A percentile compares a stretch with the other conserved stretches of the same genome.
These are phyloP conservation scores for Ensete ventricosum DNA, from an alignment of 176 grass and related monocot species.

Conservation along the genomic window DNA sequence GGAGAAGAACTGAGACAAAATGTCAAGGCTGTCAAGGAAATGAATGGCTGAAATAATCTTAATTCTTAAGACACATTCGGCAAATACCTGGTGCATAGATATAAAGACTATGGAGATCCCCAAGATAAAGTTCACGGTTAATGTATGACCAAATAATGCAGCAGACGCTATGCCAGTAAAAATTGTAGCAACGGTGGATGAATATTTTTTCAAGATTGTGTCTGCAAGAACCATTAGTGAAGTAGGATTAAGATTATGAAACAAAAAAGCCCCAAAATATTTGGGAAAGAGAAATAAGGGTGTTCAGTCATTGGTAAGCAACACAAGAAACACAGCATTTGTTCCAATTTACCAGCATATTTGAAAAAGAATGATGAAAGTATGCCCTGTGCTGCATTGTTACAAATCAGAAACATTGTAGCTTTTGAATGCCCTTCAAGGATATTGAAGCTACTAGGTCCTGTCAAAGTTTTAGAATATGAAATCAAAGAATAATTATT, in stretches of 20 bases:
- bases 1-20: slow-evolving; percentile 74
- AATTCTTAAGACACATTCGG: slow-evolving; percentile 2
- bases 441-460: slow-evolving; percentile 89
- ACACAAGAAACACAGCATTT: neutral
- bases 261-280: too few relatives aligned
- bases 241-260: too few relatives aligned
- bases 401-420: slow-evolving; percentile 86
- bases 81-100: slow-evolving; percentile 91
- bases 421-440: slow-evolving; percentile 88
- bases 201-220: slow-evolving; percentile 99
- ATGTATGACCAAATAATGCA: slow-evolving; percentile 78
- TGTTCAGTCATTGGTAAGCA: neutral
- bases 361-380: slow-evolving; percentile 99
- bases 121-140: slow-evolving; percentile 93
- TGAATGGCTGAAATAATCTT: slow-evolving; percentile 13
- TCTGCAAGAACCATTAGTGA: slow-evolving; percentile 36
- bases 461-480: slow-evolving; percentile 25
- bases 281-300: neutral
- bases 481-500: neutral
- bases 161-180: slow-evolving; percentile 96
- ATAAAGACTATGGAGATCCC: slow-evolving; percentile 98
- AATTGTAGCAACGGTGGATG: slow-evolving; percentile 92
- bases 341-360: slow-evolving; percentile 67
- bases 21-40: slow-evolving; percentile 13
- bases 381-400: slow-evolving; percentile 98